Percentiles rank a stretch among this genome's conserved stretches.
phyloP scores from a whole-genome alignment of 495 filamentous ascomycete genomes.

The Ramalina intermedia region DNA sequence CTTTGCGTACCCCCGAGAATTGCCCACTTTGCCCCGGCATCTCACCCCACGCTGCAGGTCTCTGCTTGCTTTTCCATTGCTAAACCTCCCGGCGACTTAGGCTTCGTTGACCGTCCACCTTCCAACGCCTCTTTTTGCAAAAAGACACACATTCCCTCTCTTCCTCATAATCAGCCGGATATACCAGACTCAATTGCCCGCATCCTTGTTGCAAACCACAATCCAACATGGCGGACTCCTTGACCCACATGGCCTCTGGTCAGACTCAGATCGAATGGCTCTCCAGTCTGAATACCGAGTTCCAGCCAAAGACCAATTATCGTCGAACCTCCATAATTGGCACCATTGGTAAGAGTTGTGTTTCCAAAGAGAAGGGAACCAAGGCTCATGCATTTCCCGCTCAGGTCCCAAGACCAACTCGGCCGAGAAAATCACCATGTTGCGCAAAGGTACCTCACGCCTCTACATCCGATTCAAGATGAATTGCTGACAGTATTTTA shows the following conservation, averaged over 20 bases:
- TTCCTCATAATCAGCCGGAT: too few species aligned
- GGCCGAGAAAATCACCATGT: constrained; percentile 83
- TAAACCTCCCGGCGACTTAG: too few species aligned
- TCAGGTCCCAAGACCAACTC: constrained; percentile 94
- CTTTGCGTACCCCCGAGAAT: too few species aligned
- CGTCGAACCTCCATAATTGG: constrained; percentile 96
- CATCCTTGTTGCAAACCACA: background rate
- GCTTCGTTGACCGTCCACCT: too few species aligned
- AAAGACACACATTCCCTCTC: too few species aligned
- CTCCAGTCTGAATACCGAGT: constrained; percentile 64
- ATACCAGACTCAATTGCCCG: background rate
- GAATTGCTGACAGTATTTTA: constrained; percentile 21
- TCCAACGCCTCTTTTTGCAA: too few species aligned
- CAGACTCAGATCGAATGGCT: constrained; percentile 86
- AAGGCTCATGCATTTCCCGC: background rate
- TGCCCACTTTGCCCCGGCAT: too few species aligned
- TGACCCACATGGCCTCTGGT: constrained; percentile 65
- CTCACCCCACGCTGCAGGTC: too few species aligned
- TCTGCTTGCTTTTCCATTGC: too few species aligned
- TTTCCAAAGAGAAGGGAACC: background rate
- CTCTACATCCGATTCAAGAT: background rate
- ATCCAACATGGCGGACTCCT: constrained; percentile 42
- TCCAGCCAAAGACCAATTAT: constrained; percentile 68
- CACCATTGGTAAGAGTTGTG: constrained; percentile 64
- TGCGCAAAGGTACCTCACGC: constrained; percentile 47